Evolutionary conservation across 2,329 filamentous ascomycete species (phyloP).

Genomic region (Onygenales sp.): DNA sequence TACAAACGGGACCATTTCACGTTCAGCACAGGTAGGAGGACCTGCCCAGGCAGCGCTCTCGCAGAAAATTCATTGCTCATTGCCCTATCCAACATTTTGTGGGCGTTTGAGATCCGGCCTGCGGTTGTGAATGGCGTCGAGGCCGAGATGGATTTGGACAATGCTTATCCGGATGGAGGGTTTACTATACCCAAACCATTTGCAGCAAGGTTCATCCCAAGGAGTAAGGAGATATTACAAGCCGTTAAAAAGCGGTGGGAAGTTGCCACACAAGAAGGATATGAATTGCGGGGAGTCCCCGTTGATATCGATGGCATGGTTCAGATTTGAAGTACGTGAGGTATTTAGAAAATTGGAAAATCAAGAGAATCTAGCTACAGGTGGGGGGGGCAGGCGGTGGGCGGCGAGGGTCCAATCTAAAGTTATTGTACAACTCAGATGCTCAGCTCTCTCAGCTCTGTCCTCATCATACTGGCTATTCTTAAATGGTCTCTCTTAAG

Average conservation of each 20-base stretch:
- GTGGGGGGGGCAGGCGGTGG: too few relatives aligned
- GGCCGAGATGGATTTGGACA: slow-evolving; percentile 22
- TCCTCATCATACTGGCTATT: slow-evolving; percentile 12
- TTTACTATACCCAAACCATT: slow-evolving; percentile 26
- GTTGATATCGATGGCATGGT: slow-evolving; percentile 21
- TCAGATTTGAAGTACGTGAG: too few relatives aligned
- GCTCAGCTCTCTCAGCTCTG: slow-evolving; percentile 10
- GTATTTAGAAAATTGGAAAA: too few relatives aligned
- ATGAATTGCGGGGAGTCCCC: slow-evolving; percentile 20
- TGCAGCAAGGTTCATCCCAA: slow-evolving; percentile 16
- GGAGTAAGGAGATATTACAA: slow-evolving; percentile 14
- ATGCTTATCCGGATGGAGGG: slow-evolving; percentile 22
- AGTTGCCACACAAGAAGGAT: slow-evolving; percentile 21
- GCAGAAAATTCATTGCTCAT: slow-evolving; percentile 21
- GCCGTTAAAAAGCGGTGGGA: slow-evolving; percentile 19
- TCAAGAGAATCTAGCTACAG: too few relatives aligned
- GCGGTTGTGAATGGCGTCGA: slow-evolving; percentile 12
- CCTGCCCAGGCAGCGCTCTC: slow-evolving; percentile 21
- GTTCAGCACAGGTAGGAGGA: slow-evolving; percentile 19
- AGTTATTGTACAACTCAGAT: background rate
- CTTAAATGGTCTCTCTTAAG: slow-evolving; percentile 14
- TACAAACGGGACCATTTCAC: slow-evolving; percentile 19
- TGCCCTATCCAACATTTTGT: slow-evolving; percentile 18
- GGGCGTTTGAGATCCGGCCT: slow-evolving; percentile 19
- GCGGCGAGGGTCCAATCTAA: too few relatives aligned